A percentile compares a stretch with the other conserved stretches of the same genome.
phyloP scores from a whole-genome alignment of 2,329 filamentous ascomycete genomes.

The Apiospora aurea region DNA sequence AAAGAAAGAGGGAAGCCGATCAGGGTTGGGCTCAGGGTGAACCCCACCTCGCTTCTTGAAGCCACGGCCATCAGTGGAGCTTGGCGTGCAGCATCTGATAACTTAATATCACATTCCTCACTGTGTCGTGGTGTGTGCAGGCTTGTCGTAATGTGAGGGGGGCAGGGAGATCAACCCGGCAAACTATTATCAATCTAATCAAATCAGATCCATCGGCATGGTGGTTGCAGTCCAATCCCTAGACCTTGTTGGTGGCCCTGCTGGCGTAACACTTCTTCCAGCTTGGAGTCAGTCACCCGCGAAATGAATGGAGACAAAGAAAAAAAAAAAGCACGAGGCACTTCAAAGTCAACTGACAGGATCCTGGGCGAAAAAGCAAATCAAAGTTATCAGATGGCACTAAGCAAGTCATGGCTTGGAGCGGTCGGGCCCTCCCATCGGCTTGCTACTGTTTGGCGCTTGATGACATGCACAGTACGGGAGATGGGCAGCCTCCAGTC shows the following conservation, averaged over 20 bases:
- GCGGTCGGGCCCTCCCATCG: slow-evolving; percentile 12
- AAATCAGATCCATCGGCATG: slow-evolving; percentile 13
- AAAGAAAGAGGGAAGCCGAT: neutral
- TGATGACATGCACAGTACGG: slow-evolving; percentile 1
- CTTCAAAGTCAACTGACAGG: slow-evolving; percentile 3
- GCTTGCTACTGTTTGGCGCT: neutral
- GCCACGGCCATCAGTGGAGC: slow-evolving; percentile 22
- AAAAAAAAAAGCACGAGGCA: neutral
- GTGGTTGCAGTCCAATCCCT: neutral
- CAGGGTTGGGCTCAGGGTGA: slow-evolving; percentile 1
- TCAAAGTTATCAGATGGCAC: slow-evolving; percentile 26
- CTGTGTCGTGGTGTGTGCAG: neutral
- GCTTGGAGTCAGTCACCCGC: neutral
- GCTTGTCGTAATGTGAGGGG: neutral
- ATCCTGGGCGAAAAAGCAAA: slow-evolving; percentile 19
- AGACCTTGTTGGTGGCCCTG: neutral
- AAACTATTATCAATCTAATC: slow-evolving; percentile 21
- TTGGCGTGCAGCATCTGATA: slow-evolving; percentile 43
- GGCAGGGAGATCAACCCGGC: neutral
- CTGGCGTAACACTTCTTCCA: neutral
- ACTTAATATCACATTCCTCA: slow-evolving; percentile 29
- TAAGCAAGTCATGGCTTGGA: slow-evolving; percentile 18
- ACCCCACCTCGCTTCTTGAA: slow-evolving; percentile 5
- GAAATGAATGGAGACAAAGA: neutral
- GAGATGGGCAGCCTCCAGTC: too few species aligned